Base-by-base conservation (phyloP, 306 rosid genomes). In the Vachellia collinsii region DNA sequence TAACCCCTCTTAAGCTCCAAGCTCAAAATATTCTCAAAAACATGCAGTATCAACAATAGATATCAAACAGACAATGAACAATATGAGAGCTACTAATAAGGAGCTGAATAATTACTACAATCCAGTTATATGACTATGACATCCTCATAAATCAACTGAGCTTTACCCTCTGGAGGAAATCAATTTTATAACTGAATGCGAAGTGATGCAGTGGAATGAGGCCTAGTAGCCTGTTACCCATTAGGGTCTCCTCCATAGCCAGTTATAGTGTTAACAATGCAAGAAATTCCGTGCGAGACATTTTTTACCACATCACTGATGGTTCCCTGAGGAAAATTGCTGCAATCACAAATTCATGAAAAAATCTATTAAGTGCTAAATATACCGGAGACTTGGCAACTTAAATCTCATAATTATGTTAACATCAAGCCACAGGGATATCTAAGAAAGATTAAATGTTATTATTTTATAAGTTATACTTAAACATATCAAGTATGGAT, bases 271-370 rank as follows among this genome's bases (percentile, higher is more conserved):
- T 92, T 87, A 79, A 89, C 81, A 80, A 96, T 75, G 44, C 77
- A 96, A 46, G 92, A 92, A 81, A 96, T 91, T 61, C 97, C 99
- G 70, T 80, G 89, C 53, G 90, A 93, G 80, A 83, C 75, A 86
- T 96, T 98, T 83, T 83, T 78, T 80, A 96, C 88, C 98, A 96
- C 93, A 87, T 96, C 98, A 86, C 97, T 91, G 61, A 96, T 90
- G 75, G 97, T 96, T 80, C 97, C 99, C 88, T 96, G 98, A 58
- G 99, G 99, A 83, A 95, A 95, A 79, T 95, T 95, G 81, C 98
- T 95, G 92, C 91, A 88, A 36, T 80, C 64, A 85, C 38, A 80
- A 71, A 70, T 78, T 70, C 76, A 77, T 38, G 34, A 68, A 12
- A 58, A 78, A 66, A 78, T 44, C 14, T 58, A 61, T 66, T 56